These are phyloP conservation scores for Rhynchosporium graminicola DNA, from an alignment of 2,329 filamentous ascomycete species.

Conservation along the genomic window DNA sequence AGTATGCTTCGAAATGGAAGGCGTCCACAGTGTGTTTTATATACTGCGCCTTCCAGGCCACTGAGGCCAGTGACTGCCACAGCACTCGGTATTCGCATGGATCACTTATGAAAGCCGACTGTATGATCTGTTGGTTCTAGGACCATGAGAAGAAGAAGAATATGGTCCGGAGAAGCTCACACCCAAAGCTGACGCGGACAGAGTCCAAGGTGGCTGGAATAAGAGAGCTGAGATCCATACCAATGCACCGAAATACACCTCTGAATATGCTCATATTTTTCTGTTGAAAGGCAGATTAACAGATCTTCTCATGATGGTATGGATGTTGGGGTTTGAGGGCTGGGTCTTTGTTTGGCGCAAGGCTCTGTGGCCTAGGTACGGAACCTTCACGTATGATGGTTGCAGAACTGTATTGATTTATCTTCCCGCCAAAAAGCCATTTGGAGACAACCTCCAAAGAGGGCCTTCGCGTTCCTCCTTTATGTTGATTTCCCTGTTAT, in stretches of 20 bases:
- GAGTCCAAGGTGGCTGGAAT: not conserved
- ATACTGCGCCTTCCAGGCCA: not conserved
- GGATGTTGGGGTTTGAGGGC: conserved; percentile 14
- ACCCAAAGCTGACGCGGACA: too few relatives aligned
- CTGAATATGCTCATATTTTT: not conserved
- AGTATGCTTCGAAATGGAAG: conserved; percentile 7
- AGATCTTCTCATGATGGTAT: not conserved
- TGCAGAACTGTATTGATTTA: conserved; percentile 10
- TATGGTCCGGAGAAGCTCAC: too few relatives aligned
- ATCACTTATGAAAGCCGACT: too few relatives aligned
- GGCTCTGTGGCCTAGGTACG: conserved; percentile 10
- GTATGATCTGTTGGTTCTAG: too few relatives aligned
- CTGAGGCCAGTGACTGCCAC: too few relatives aligned
- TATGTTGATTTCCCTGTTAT: not conserved
- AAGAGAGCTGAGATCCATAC: not conserved
- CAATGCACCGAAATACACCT: not conserved
- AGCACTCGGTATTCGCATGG: too few relatives aligned
- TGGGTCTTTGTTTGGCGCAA: conserved; percentile 1
- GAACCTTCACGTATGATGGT: not conserved
- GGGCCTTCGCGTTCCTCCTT: not conserved
- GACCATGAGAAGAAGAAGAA: too few relatives aligned
- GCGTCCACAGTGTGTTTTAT: conserved; percentile 17
- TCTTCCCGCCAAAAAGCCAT: conserved; percentile 5
- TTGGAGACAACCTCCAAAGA: conserved; percentile 12
- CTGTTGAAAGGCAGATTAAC: not conserved